Evolutionary conservation across 2,329 filamentous ascomycete species (phyloP), one percentile per base, ranked within the genome.

Genomic region (Botrytis fragariae): DNA sequence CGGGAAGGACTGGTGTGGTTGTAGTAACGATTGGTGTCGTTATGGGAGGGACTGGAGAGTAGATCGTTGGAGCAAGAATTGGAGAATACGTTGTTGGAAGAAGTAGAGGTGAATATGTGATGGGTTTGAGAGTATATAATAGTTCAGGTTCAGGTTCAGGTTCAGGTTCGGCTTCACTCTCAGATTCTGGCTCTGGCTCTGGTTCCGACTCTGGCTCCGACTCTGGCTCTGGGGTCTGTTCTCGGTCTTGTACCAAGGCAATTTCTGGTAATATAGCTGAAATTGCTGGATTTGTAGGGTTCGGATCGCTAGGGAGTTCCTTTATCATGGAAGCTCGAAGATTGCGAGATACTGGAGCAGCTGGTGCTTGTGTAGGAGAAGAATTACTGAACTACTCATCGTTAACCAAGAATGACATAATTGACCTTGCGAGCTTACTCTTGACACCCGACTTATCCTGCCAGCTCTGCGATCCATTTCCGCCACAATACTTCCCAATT

Each of bases 391-490:
- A 75, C 75, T 76, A 68, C n/a, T 39, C 45, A 54, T 45, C 16
- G 72, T 75, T 69, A 73, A 59, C 45, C n/a, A 45, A 71, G 44
- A 63, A 37, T 51, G 22, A 72, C 44, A 62, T 57, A 14, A 29
- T 51, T 39, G 65, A 39, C 42, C 20, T 51, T 44, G 75, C 73
- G 61, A 65, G 82, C 90, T 83, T 87, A 93, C 92, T 85, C 89
- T 89, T 80, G 90, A 92, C 80, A 90, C 90, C 71, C 93, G 89
- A 84, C 93, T 97, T 60, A 95, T 92, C 80, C 93, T 90, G 29
- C 92, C 94, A 62, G 94, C 94, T 79, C 93, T 91, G 81, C 90
- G 91, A 81, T 97, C 91, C 87, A 98, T 97, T 81, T 97, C 93
- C 25, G 90, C 89, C 71, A 97, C 91, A 77, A 96, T 92, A 70